phyloP scores from a whole-genome alignment of 768 basidiomycete species.

The Trametes coccinea region DNA sequence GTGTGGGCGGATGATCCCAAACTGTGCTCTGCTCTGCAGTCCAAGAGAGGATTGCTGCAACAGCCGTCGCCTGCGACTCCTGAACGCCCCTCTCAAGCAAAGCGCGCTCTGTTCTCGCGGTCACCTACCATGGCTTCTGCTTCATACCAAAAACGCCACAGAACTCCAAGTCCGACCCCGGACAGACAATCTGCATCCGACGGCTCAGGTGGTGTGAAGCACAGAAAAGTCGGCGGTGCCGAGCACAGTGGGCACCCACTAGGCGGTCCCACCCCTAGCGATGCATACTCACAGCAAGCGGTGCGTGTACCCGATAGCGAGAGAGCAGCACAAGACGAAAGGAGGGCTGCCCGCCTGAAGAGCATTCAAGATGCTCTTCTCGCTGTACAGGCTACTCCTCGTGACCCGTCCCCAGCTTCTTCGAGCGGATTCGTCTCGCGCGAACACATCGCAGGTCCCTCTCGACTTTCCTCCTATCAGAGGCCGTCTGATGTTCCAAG shows the following conservation, averaged over 20 bases:
- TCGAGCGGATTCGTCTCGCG: not conserved
- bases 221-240: not conserved
- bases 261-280: conserved; percentile 3
- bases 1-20: conserved; percentile 36
- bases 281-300: not conserved
- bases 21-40: not conserved
- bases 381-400: conserved; percentile 8
- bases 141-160: conserved; percentile 9
- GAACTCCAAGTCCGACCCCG: not conserved
- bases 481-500: conserved; percentile 10
- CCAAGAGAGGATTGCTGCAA: not conserved
- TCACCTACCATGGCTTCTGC: conserved; percentile 9
- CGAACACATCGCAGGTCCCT: not conserved
- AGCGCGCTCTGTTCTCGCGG: conserved; percentile 7
- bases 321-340: not conserved
- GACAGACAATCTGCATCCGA: not conserved
- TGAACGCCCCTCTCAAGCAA: conserved; percentile 10
- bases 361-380: conserved; percentile 15
- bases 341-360: conserved; percentile 9
- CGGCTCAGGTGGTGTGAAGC: not conserved
- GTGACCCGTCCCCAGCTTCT: conserved; percentile 3
- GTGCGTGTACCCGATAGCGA: not conserved
- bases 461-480: not conserved
- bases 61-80: not conserved
- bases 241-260: not conserved